Evolutionary conservation across 345 rosid species (phyloP).

Genomic region (Fremontodendron californicum): DNA sequence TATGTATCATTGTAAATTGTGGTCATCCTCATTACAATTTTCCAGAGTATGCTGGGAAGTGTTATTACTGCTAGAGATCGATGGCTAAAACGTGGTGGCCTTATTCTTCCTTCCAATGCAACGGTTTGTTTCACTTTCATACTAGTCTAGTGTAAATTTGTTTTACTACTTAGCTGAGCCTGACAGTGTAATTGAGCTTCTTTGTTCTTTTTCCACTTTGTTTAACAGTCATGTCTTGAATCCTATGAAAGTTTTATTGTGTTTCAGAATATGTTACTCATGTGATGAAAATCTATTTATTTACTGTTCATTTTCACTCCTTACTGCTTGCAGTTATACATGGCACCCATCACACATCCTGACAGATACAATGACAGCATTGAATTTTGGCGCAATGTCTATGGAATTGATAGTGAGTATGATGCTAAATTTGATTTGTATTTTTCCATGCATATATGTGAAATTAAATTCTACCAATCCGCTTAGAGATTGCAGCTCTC

Average conservation of each 20-base stretch:
- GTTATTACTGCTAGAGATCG: constrained; percentile 96
- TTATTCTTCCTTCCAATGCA: constrained; percentile 92
- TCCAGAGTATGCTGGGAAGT: constrained; percentile 96
- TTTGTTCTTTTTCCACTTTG: not conserved
- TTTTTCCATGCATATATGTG: not conserved
- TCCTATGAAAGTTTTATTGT: not conserved
- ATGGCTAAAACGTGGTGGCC: constrained; percentile 90
- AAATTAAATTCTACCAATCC: not conserved
- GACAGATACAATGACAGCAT: constrained; percentile 89
- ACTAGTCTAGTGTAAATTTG: not conserved
- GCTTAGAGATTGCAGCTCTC: not conserved
- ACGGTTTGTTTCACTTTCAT: constrained; percentile 37
- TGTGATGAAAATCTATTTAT: not conserved
- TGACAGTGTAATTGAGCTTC: not conserved
- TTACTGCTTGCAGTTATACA: constrained; percentile 61
- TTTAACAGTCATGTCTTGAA: not conserved
- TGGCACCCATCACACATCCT: constrained; percentile 91
- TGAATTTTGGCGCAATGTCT: constrained; percentile 95
- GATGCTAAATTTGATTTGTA: constrained; percentile 2
- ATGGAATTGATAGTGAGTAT: constrained; percentile 96
- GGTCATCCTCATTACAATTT: not conserved
- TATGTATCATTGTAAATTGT: constrained; percentile 3
- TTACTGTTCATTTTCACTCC: constrained; percentile 24
- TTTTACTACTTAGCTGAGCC: not conserved
- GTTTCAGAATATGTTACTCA: constrained; percentile 1